Evolutionary conservation across 108 stramenopile genomes (phyloP).

Genomic region (Cyclotella sp.): DNA sequence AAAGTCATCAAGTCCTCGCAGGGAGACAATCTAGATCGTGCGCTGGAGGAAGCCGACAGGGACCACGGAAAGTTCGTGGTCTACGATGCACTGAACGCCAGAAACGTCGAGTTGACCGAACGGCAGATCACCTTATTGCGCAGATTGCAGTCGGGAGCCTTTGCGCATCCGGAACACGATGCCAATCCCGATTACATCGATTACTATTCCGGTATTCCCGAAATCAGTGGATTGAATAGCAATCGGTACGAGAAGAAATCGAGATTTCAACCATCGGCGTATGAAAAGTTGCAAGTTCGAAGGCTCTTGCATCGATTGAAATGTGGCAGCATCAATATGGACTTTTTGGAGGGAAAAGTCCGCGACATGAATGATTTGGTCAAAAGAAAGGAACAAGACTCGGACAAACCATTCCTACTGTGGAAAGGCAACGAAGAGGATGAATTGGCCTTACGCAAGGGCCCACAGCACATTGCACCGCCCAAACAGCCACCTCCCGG

Average conservation of each 20-base stretch:
- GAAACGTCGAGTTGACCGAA: slow-evolving; percentile 83
- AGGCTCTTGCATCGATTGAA: slow-evolving; percentile 88
- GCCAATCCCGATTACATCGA: slow-evolving; percentile 94
- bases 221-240: slow-evolving; percentile 77
- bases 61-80: slow-evolving; percentile 73
- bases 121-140: slow-evolving; percentile 95
- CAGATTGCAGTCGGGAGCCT: slow-evolving; percentile 92
- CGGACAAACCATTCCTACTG: slow-evolving; percentile 78
- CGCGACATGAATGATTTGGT: slow-evolving; percentile 82
- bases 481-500: slow-evolving; percentile 97
- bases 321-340: slow-evolving; percentile 90
- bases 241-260: slow-evolving; percentile 84
- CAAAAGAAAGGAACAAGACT: slow-evolving; percentile 49
- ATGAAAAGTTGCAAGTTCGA: slow-evolving; percentile 86
- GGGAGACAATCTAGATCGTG: slow-evolving; percentile 74
- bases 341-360: slow-evolving; percentile 78
- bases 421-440: slow-evolving; percentile 98
- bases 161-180: slow-evolving; percentile 96
- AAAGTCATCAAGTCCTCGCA: slow-evolving; percentile 83
- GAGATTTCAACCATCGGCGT: slow-evolving; percentile 89
- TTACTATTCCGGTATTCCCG: slow-evolving; percentile 88
- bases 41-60: slow-evolving; percentile 80
- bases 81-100: slow-evolving; percentile 95
- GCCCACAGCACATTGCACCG: slow-evolving; percentile 95
- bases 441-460: slow-evolving; percentile 82